Percentiles rank a stretch among this genome's conserved stretches.
phyloP scores from a whole-genome alignment of 208 protist species.

The Tetramitus jugosus region DNA sequence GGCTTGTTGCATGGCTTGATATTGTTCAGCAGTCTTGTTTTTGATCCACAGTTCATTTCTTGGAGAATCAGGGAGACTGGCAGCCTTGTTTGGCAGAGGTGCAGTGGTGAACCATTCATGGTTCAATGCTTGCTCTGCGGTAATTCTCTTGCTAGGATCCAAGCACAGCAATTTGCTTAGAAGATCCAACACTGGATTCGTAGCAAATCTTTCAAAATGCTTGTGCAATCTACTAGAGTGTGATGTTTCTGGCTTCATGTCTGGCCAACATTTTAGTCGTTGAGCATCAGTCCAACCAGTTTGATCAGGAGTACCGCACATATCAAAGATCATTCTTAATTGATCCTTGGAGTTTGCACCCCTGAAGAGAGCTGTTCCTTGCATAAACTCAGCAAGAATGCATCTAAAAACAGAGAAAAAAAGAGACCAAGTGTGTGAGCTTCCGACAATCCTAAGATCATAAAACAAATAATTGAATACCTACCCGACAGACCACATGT shows the following conservation, averaged over 20 bases:
- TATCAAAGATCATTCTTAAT: constrained; percentile 46
- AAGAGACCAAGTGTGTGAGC: no score
- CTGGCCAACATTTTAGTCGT: background rate
- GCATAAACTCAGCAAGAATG: constrained; percentile 59
- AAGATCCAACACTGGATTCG: constrained; percentile 65
- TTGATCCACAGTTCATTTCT: background rate
- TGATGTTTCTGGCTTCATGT: background rate
- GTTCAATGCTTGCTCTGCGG: constrained; percentile 74
- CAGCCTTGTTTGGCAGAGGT: background rate
- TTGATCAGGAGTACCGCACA: background rate
- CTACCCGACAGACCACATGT: constrained; percentile 65
- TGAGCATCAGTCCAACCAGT: background rate
- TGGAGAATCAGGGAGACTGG: background rate
- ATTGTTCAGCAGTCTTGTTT: background rate
- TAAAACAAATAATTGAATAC: constrained; percentile 64
- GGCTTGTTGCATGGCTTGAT: no score
- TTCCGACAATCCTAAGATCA: background rate
- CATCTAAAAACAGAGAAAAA: constrained; percentile 37
- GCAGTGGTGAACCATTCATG: constrained; percentile 59
- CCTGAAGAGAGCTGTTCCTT: constrained; percentile 45
- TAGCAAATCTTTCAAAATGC: background rate
- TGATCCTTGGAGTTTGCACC: constrained; percentile 61
- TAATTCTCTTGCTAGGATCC: constrained; percentile 85
- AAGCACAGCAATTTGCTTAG: constrained; percentile 83
- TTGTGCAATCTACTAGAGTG: background rate